A percentile compares a stretch with the other conserved stretches of the same genome.
These are phyloP conservation scores for Emmonsiellopsis sp. DNA, from an alignment of 2,329 filamentous ascomycete species.

Conservation along the genomic window DNA sequence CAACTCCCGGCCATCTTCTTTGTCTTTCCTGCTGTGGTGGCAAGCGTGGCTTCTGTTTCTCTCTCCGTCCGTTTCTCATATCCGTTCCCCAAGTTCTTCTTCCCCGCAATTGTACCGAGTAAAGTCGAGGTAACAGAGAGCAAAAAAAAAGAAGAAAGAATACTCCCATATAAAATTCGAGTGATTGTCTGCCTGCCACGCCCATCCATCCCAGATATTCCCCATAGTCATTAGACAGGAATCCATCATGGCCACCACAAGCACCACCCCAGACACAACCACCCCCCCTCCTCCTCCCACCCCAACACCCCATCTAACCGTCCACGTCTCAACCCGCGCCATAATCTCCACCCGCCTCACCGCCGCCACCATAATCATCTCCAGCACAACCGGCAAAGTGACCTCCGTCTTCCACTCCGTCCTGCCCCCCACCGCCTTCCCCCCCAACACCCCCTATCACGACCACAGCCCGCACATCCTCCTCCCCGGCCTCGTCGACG, in stretches of 20 bases:
- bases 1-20: not conserved
- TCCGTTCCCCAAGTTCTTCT: too few relatives aligned
- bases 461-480: slow-evolving; percentile 80
- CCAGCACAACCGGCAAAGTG: slow-evolving; percentile 73
- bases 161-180: not conserved
- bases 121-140: not conserved
- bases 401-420: slow-evolving; percentile 63
- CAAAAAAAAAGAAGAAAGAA: not conserved
- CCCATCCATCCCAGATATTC: not conserved
- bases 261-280: not conserved
- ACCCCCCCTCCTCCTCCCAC: too few relatives aligned
- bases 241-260: not conserved
- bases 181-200: not conserved
- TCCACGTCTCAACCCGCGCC: slow-evolving; percentile 75
- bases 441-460: slow-evolving; percentile 61
- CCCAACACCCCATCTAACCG: slow-evolving; percentile 47
- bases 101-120: not conserved
- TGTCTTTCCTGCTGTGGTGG: not conserved
- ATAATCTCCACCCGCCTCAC: slow-evolving; percentile 69
- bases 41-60: too few relatives aligned
- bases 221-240: not conserved
- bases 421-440: slow-evolving; percentile 67
- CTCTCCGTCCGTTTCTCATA: too few relatives aligned
- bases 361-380: slow-evolving; percentile 75
- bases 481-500: slow-evolving; percentile 86